Base-by-base conservation (phyloP, 1,284 basidiomycete genomes). In the Quambalaria eucalypti region DNA sequence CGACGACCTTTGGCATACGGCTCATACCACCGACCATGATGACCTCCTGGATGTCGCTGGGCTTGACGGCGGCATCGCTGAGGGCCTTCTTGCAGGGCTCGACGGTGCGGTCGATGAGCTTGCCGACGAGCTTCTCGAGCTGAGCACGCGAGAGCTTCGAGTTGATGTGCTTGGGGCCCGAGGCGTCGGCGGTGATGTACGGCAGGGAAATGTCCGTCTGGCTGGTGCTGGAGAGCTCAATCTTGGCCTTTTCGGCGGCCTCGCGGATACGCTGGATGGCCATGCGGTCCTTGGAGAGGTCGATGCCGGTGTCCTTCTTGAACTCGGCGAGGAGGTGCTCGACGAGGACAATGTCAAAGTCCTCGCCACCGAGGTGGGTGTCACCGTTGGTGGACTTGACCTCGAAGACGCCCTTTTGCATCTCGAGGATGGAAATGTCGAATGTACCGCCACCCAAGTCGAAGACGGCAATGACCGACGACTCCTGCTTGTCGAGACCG, bases 321-420 rank as follows among this genome's bases (percentile, higher is more conserved):
- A 96, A 97, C 78, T 91, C 87, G 60, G 82, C 81, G 52, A 96
- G 79, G 73, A 98, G 82, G 79, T 90, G 80, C 69, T 95, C 84
- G 68, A 97, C 87, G 39, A 97, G 84, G 47, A 85, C 79, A 65
- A 95, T 87, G 76, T 97, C 91, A 73, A 97, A 97, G 79, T 98
- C 93, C 79, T 98, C 93, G 77, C 93, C 93, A 79, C 93, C 93
- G 59, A 98, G 84, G 78, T 98, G 93, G 25, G 93, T 97, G 78
- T 98, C 92, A 79, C 93, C 93, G 76, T 96, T 96, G 64, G 93
- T 98, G 1, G 93, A 96, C 82, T 96, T 96, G 76, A 98, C 93
- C 78, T 97, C 93, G 78, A 97, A 98, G 25, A 98, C 91, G 69
- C 93, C 93, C 79, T 95, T 92, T 78, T 95, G 90, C 89, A 97